Base-by-base conservation (phyloP, 331 rosid genomes). In the Ulmus americana region DNA sequence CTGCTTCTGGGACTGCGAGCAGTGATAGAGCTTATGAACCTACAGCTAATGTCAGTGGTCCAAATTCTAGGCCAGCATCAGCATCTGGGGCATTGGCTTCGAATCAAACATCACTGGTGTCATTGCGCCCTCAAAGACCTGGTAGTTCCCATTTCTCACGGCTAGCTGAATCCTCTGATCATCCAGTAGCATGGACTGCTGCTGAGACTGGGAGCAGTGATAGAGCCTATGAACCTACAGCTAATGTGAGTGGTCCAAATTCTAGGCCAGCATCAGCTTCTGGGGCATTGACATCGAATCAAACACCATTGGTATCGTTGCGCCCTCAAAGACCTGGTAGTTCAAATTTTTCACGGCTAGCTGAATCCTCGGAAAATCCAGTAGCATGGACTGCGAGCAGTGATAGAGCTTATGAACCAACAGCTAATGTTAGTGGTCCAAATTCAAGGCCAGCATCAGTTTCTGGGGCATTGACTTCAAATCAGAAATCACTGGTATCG, bases 241-340 rank as follows among this genome's bases (percentile, higher is more conserved):
- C 79, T 60, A 78, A 65, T 77, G 84, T 85, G 35, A 82, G 90
- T 92, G 98, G 95, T 39, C 74, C 88, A 60, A 94, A 70, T 71
- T 94, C 99, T 66, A 80, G 99, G 79, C 99, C 99, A 43, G 83
- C 97, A 61, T 94, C 99, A 53, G 91, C 99, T 62, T 94, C 99
- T 65, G 99, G 97, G 40, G 70, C 81, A 45, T 74, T 74, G 70
- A 57, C 91, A 38, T 72, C 95, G 63, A 88, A 66, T 76, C 97
- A 91, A 65, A 55, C 90, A 56, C 80, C 92, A 51, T 70, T 70
- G 53, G 13, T 86, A 58, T 77, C 91, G 28, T 45, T 84, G 86
- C 96, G 99, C 53, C 99, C 99, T 64, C 92, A 67, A 65, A 87
- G 97, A 74, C 97, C 97, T 38, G 87, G 97, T 70, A 94, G 96